Evolutionary conservation across 139 green algal species (phyloP), one percentile per base, ranked within the genome.

Genomic region (Desmodesmus armatus): DNA sequence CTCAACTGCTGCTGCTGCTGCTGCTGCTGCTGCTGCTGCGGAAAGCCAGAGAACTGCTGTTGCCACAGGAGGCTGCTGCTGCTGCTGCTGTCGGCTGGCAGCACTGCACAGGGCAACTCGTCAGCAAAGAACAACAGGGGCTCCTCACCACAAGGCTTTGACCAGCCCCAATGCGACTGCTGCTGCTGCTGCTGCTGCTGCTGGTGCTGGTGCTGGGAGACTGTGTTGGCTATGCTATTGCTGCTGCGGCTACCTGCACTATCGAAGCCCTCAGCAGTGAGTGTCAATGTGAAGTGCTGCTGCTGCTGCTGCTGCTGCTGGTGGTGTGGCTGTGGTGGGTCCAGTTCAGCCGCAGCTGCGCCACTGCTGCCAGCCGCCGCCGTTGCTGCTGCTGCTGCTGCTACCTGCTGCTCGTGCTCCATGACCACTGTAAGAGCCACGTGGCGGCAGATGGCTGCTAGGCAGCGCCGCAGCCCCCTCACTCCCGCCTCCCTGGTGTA

Each of bases 401-500:
- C 51, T 80, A 37, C 35, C 44, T 76, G 37, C 43, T 37, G 37
- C 83, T 88, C 67, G n/a, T 83, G 83, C 29, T 73, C 44, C 47
- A 87, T 60, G n/a, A 94, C 91, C 62, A 96, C 89, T 47, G 85
- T 55, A 5, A 94, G 89, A 3, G 94, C 92, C 2, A 93, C 88
- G 33, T 94, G 84, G 11, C 94, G 86, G 78, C 91, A 95, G n/a
- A 97, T 87, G 21, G 94, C 91, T 27, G 91, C 91, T 47, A 96
- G 87, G 15, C 78, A 86, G 27, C 93, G 89, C 2, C 87, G 87
- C 67, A 97, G 89, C 27, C 62, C 70, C 5, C 67, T 35, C 82
- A 97, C 94, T 29, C 94, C 94, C 9, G 94, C 94, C 87, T 97
- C 94, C 5, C 91, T 86, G 5, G 94, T 97, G 88, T 97, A 94